These are phyloP conservation scores for Scutellaria galericulata DNA, from an alignment of 257 asterid species.

Conservation along the genomic window DNA sequence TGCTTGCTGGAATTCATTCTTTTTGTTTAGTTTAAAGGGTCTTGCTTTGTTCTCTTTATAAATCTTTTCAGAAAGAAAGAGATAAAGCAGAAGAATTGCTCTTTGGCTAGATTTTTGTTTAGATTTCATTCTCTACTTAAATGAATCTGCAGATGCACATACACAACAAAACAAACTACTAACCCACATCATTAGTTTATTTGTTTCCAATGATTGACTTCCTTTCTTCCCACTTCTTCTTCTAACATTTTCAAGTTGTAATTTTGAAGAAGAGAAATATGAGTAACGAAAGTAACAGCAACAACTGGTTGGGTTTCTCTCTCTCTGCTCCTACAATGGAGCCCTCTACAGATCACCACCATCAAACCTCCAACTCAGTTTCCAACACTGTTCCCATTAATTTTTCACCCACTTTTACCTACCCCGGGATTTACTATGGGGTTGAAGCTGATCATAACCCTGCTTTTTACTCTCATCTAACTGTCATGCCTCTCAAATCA, in stretches of 20 bases:
- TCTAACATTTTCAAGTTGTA: background rate
- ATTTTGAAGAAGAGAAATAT: constrained; percentile 32
- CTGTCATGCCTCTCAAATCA: constrained; percentile 88
- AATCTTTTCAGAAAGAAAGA: constrained; percentile 53
- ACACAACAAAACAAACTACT: constrained; percentile 54
- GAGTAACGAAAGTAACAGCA: constrained; percentile 52
- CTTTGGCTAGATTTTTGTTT: constrained; percentile 48
- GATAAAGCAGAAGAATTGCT: constrained; percentile 44
- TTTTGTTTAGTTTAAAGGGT: constrained; percentile 84
- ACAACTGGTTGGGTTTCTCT: constrained; percentile 89
- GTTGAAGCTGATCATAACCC: constrained; percentile 52
- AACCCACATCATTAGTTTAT: constrained; percentile 54
- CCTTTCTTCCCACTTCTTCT: constrained; percentile 41
- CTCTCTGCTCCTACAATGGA: constrained; percentile 75
- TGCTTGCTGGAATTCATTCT: constrained; percentile 90
- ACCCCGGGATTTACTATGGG: constrained; percentile 66
- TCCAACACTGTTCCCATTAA: constrained; percentile 45
- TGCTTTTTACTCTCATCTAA: constrained; percentile 55
- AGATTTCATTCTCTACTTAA: constrained; percentile 43
- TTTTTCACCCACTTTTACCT: constrained; percentile 49
- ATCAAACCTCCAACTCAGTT: constrained; percentile 41
- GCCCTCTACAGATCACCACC: constrained; percentile 40
- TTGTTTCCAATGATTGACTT: constrained; percentile 76
- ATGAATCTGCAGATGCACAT: constrained; percentile 64
- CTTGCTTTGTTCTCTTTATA: constrained; percentile 62